Conservation (phyloP, 768 basidiomycete species). For the Neoboletus magnificus region DNA sequence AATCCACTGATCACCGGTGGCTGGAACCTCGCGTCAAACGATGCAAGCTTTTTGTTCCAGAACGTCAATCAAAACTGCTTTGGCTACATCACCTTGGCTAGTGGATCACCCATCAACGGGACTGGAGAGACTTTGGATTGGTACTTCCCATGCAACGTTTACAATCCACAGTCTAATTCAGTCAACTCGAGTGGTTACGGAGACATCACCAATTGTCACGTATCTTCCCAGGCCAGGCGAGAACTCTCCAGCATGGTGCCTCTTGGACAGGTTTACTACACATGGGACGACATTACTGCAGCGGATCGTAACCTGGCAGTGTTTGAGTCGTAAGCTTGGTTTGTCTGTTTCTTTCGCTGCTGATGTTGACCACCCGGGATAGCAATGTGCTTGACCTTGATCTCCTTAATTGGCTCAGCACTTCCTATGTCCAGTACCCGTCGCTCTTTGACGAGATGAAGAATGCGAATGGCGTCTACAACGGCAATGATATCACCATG, state of each 20-base stretch:
- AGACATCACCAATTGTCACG: constrained; percentile 68
- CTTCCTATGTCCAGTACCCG: constrained; percentile 79
- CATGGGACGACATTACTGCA: constrained; percentile 81
- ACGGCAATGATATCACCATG: constrained; percentile 57
- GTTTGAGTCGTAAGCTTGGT: constrained; percentile 75
- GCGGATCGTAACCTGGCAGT: constrained; percentile 81
- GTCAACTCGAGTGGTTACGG: constrained; percentile 71
- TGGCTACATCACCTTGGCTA: constrained; percentile 67
- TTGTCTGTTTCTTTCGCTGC: background rate
- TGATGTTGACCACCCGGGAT: constrained; percentile 8
- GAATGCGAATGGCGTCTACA: constrained; percentile 65
- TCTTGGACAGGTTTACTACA: constrained; percentile 89
- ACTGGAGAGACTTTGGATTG: constrained; percentile 67
- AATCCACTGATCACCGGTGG: constrained; percentile 80
- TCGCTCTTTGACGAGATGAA: constrained; percentile 77
- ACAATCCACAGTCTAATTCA: constrained; percentile 64
- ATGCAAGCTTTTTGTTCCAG: constrained; percentile 95
- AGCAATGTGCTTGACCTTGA: constrained; percentile 88
- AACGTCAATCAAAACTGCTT: constrained; percentile 82
- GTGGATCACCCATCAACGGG: constrained; percentile 67
- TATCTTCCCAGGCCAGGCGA: constrained; percentile 48
- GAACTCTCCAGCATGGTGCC: constrained; percentile 48
- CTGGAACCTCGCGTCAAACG: constrained; percentile 81
- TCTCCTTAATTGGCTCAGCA: constrained; percentile 82
- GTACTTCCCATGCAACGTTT: constrained; percentile 98